phyloP scores from a whole-genome alignment of 805 yeast species.

The Candida caryicola region DNA sequence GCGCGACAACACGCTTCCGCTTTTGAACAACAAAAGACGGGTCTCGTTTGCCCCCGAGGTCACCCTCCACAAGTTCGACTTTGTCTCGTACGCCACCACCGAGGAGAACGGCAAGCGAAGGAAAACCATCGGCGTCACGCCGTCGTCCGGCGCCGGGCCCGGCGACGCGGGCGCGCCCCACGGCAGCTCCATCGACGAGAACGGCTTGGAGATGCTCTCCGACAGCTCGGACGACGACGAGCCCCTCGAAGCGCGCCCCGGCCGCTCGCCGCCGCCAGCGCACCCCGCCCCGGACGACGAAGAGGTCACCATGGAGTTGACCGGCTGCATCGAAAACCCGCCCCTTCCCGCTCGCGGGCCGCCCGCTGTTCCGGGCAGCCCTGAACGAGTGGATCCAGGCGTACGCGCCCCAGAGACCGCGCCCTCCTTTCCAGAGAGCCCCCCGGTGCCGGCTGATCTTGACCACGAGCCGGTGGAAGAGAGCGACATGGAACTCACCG shows the following conservation, averaged over 20 bases:
- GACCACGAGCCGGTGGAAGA: constrained; percentile 8
- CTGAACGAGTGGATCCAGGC: too few relatives aligned
- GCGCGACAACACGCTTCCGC: constrained; percentile 22
- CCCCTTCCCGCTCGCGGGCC: background rate
- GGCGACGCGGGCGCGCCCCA: constrained; percentile 1
- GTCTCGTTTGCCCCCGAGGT: constrained; percentile 80
- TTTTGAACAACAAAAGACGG: constrained; percentile 39
- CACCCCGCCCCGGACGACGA: constrained; percentile 8
- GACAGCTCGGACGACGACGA: constrained; percentile 25
- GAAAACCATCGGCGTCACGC: constrained; percentile 26
- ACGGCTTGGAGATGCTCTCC: constrained; percentile 15
- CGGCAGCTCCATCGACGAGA: constrained; percentile 4
- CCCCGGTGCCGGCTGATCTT: background rate
- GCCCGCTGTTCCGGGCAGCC: background rate
- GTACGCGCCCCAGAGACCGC: background rate
- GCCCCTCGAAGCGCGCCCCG: background rate
- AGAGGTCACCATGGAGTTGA: constrained; percentile 31
- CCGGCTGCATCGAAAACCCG: constrained; percentile 1
- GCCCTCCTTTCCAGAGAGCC: background rate
- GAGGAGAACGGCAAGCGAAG: constrained; percentile 18
- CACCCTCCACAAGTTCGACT: constrained; percentile 56
- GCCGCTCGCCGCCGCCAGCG: background rate
- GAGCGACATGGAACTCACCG: constrained; percentile 23
- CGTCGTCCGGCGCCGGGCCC: constrained; percentile 9
- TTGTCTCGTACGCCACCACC: constrained; percentile 20